Evolutionary conservation across 2,329 filamentous ascomycete genomes (phyloP), one percentile per base, ranked within the genome.

Genomic region (Dactylonectria macrodidyma): DNA sequence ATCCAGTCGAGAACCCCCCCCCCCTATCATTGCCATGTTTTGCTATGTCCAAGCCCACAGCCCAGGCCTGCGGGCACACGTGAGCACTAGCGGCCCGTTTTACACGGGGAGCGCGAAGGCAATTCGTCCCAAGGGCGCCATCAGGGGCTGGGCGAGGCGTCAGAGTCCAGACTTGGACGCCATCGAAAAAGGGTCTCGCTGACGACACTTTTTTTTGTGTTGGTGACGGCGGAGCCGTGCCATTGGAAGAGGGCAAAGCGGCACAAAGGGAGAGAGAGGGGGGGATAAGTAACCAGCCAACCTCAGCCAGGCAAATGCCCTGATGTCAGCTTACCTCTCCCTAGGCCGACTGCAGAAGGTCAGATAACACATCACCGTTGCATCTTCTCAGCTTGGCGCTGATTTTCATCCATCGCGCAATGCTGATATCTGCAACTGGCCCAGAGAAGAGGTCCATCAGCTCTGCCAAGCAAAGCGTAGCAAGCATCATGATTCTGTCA

Each of bases 181-280:
- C 59, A 48, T 55, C 65, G 62, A 57, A 69, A 55, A 55, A 33
- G 64, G 65, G 66, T 48, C 69, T 46, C 47, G 47, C 72, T 74
- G 72, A 73, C 70, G 67, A 73, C 71, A 73, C 44, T 30, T 30
- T 30, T 30, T 30, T 30, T 7, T 7, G 26, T 30, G 4, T 63
- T 44, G 68, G 65, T 66, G 57, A 30, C 51, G 46, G 59, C 48
- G 50, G 44, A 51, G 67, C 55, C 61, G 52, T 73, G 38, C 54
- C 30, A 58, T 64, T 68, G 62, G 38, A 61, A 61, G 56, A 38
- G 3, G 62, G 38, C 59, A 61, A 59, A 38, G 3, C 16, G 47
- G 24, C 44, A 22, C 44, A 16, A 41, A 9, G n/a, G 24, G 60
- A 22, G 22, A 56, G 33, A 44, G 38, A 46, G 54, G 26, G 26